A percentile compares a stretch with the other conserved stretches of the same genome.
Conservation (phyloP, 2,329 filamentous ascomycete genomes). For the Sporothrix humicola region DNA sequence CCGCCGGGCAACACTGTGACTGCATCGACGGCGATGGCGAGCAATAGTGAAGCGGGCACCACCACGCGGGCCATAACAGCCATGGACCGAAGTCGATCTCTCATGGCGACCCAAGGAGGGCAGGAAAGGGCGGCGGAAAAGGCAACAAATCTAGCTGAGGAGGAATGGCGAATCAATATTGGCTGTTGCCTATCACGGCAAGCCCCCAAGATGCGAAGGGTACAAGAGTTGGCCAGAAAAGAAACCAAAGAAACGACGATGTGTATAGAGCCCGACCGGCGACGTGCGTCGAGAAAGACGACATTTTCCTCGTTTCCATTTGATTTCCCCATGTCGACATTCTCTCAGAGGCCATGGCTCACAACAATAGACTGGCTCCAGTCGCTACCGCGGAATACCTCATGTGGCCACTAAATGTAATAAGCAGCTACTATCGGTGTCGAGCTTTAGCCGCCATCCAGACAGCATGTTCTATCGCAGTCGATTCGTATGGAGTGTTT, state of each 20-base stretch:
- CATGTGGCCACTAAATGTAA: not conserved
- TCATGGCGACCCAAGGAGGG: conserved; percentile 2
- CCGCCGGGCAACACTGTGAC: conserved; percentile 41
- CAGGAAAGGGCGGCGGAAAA: not conserved
- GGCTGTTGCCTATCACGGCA: no score
- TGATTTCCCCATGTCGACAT: no score
- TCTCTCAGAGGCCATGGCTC: not conserved
- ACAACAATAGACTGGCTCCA: not conserved
- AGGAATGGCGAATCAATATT: no score
- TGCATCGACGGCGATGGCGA: not conserved
- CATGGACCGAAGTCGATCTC: not conserved
- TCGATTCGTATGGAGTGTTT: no score
- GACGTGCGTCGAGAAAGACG: no score
- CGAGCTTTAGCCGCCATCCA: conserved; percentile 14
- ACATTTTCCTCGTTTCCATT: no score
- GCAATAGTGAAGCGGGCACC: not conserved
- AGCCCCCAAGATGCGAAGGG: not conserved
- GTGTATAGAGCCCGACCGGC: no score
- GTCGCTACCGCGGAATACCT: not conserved
- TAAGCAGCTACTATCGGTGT: not conserved
- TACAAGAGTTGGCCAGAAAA: not conserved
- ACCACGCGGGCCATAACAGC: not conserved
- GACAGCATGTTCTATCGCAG: no score
- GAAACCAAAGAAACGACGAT: no score
- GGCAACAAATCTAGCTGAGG: not conserved